Evolutionary conservation across 768 basidiomycete genomes (phyloP).

Genomic region (Kwoniella dejecticola): DNA sequence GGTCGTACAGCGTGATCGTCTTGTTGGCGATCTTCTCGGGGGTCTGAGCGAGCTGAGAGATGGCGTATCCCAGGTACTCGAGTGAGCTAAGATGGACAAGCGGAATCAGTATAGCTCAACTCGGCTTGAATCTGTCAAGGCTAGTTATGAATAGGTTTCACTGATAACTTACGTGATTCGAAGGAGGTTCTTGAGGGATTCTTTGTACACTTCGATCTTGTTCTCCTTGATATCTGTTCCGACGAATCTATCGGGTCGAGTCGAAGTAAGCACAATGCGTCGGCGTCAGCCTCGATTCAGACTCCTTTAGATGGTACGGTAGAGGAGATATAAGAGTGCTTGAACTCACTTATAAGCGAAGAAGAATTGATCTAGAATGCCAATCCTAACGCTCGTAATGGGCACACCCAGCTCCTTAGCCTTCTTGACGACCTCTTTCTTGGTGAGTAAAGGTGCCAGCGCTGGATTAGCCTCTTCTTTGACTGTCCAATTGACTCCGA

Average conservation of each 20-base stretch:
- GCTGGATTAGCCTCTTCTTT: slow-evolving; percentile 9
- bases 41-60: slow-evolving; percentile 1
- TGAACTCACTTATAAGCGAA: slow-evolving; percentile 24
- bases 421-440: slow-evolving; percentile 7
- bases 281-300: too few relatives aligned
- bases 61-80: slow-evolving; percentile 7
- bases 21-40: slow-evolving; percentile 1
- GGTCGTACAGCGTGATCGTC: slow-evolving; percentile 8
- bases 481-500: slow-evolving; percentile 21
- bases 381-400: slow-evolving; percentile 8
- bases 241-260: too few relatives aligned
- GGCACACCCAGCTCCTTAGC: slow-evolving; percentile 14
- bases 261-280: too few relatives aligned
- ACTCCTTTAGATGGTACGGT: too few relatives aligned
- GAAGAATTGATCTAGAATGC: slow-evolving; percentile 15
- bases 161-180: slow-evolving; percentile 14
- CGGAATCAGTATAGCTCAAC: too few relatives aligned
- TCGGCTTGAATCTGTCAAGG: too few relatives aligned
- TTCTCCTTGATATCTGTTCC: slow-evolving; percentile 24
- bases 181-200: slow-evolving; percentile 7
- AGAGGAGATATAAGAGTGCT: too few relatives aligned
- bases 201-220: slow-evolving; percentile 12
- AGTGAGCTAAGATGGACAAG: slow-evolving; percentile 1
- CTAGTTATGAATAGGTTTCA: too few relatives aligned
- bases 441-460: slow-evolving; percentile 4